Evolutionary conservation across 192 early-diverging fungal species (phyloP), one percentile per base, ranked within the genome.

Genomic region (Chytriomyces hyalinus): DNA sequence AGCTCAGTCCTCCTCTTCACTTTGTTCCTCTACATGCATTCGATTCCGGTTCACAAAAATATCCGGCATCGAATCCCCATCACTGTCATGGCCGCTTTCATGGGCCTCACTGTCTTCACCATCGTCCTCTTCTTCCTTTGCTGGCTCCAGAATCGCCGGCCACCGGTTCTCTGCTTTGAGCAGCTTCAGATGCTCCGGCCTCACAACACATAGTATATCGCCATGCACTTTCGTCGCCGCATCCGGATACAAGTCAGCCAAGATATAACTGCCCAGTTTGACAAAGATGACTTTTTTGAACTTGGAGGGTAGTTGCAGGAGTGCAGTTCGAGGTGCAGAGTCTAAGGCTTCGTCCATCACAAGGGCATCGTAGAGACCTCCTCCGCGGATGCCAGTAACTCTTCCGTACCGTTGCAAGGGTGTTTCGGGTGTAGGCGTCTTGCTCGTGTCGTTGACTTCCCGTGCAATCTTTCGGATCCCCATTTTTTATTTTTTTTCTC

Each of bases 11-110:
- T 71, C 69, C 10, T 71, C 11, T 22, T 65, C 69, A 17, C 26
- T 49, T 49, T 71, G 49, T 22, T 71, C 15, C 48, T 71, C 69
- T 26, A 71, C 69, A 60, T 71, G 69, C 69, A 71, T 71, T 71
- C 69, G 10, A 71, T 71, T 71, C 22, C 69, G 50, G 51, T 71
- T 71, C 2, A 71, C 69, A 26, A 71, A 71, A 17, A 71, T 3
- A 59, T 71, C 69, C 15, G 22, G 49, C n/a, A 57, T 51, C 9
- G 22, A 36, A 26, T 71, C 69, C 11, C 62, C 36, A 28, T 24
- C 62, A 24, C 62, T 64, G 11, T 64, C 24, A 36, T 24, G 11
- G 11, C 10, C 15, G 4, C 13, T 43, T 47, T 68, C 67, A 15
- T 45, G 17, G 28, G 36, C 67, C 13, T 15, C 50, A 15, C 11